Conservation (phyloP, 2,329 filamentous ascomycete species). For the Chaetomium strumarium region DNA sequence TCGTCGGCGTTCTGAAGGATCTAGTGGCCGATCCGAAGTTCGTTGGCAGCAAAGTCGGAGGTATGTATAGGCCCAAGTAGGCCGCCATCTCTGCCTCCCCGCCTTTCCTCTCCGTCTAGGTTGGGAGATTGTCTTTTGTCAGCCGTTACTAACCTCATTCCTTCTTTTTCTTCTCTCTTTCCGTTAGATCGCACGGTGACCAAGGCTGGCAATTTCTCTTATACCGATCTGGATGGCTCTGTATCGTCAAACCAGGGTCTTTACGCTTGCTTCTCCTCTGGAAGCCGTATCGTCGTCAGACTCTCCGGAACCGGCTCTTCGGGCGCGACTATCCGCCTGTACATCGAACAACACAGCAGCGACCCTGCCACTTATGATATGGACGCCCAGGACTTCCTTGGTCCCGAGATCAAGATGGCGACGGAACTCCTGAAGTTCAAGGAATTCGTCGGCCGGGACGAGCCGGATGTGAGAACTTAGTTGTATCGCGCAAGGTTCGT, state of each 20-base stretch:
- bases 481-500: background rate
- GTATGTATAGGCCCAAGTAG: conserved; percentile 35
- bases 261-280: conserved; percentile 89
- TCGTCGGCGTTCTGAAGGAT: conserved; percentile 73
- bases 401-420: conserved; percentile 81
- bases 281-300: conserved; percentile 90
- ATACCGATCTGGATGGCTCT: conserved; percentile 96
- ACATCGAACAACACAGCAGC: conserved; percentile 90
- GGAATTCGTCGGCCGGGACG: conserved; percentile 84
- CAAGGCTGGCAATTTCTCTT: conserved; percentile 93
- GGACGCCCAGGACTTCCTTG: conserved; percentile 90
- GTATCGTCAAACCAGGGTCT: conserved; percentile 94
- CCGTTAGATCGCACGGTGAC: conserved; percentile 65
- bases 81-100: background rate
- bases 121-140: background rate
- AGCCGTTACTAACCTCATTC: conserved; percentile 25
- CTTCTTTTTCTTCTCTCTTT: background rate
- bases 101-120: background rate
- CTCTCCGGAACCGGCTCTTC: conserved; percentile 92
- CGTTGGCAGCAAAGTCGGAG: conserved; percentile 73
- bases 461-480: conserved; percentile 95
- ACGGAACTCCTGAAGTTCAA: conserved; percentile 85
- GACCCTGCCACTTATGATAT: conserved; percentile 71
- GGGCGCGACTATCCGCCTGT: conserved; percentile 92
- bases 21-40: conserved; percentile 71